phyloP scores from a whole-genome alignment of 116 monocot genomes.

The Thalassia testudinum region DNA sequence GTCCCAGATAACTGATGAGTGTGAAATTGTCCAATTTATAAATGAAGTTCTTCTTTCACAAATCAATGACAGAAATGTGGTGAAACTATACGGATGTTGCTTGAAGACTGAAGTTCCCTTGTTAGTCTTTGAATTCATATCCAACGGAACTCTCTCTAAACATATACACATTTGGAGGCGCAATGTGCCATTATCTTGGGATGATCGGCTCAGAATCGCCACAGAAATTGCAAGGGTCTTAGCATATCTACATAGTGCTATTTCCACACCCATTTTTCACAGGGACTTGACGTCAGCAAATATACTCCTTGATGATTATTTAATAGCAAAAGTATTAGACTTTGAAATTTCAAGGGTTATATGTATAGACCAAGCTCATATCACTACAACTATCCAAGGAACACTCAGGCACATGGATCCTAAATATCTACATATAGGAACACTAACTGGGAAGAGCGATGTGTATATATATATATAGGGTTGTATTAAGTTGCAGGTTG shows the following conservation, averaged over 20 bases:
- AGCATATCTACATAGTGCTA: not conserved
- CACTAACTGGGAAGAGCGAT: not conserved
- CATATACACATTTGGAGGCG: not conserved
- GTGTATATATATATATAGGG: not conserved
- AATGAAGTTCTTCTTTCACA: not conserved
- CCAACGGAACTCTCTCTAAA: not conserved
- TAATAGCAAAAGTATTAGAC: not conserved
- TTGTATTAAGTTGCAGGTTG: too few species aligned
- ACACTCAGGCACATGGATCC: not conserved
- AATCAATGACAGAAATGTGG: constrained; percentile 5
- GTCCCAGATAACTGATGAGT: not conserved
- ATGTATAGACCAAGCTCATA: not conserved
- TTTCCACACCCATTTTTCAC: not conserved
- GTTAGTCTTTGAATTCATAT: not conserved
- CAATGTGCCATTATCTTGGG: not conserved
- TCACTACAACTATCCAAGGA: not conserved
- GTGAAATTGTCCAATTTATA: not conserved
- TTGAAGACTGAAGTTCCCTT: not conserved
- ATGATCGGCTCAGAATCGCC: not conserved
- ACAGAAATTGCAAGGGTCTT: not conserved
- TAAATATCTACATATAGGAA: not conserved
- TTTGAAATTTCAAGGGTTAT: not conserved
- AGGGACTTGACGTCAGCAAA: not conserved
- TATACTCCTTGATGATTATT: not conserved
- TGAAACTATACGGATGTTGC: constrained; percentile 4